Evolutionary conservation across 129 eudicot genomes (phyloP).

Genomic region (Lactuca sativa): DNA sequence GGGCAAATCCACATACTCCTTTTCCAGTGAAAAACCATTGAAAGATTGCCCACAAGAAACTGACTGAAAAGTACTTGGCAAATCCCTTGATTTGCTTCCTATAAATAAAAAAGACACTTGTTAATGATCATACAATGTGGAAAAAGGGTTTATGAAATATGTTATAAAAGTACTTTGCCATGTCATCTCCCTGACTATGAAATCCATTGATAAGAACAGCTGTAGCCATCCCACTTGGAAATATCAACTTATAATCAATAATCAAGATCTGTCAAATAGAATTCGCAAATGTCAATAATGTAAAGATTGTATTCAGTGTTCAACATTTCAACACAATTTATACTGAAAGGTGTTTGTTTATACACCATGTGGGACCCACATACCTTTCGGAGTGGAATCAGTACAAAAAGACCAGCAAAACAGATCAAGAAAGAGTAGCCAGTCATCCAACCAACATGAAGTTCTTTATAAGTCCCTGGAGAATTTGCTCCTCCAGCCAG

Average conservation of each 20-base stretch:
- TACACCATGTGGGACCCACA: not conserved
- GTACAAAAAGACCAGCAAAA: conserved; percentile 73
- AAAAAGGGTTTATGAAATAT: conserved; percentile 14
- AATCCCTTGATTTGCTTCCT: conserved; percentile 84
- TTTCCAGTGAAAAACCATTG: conserved; percentile 84
- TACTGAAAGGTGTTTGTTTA: too few relatives aligned
- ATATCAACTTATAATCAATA: conserved; percentile 67
- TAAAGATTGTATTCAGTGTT: not conserved
- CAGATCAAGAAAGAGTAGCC: conserved; percentile 56
- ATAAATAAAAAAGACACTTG: conserved; percentile 16
- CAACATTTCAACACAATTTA: too few relatives aligned
- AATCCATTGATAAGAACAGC: conserved; percentile 96
- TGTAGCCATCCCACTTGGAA: conserved; percentile 93
- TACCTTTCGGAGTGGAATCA: conserved; percentile 83
- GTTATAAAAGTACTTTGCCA: conserved; percentile 51
- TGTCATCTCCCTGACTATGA: conserved; percentile 60
- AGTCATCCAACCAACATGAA: conserved; percentile 75
- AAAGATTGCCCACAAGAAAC: conserved; percentile 89
- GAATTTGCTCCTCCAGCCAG: conserved; percentile 52
- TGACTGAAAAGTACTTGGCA: conserved; percentile 59
- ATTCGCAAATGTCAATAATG: not conserved
- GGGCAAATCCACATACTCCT: conserved; percentile 60
- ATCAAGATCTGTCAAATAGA: conserved; percentile 67
- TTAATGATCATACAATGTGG: not conserved
- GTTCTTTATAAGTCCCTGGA: conserved; percentile 67